These are phyloP conservation scores for Odonthalia washingtoniensis DNA, from an alignment of 31 red algal genomes.

Conservation along the genomic window DNA sequence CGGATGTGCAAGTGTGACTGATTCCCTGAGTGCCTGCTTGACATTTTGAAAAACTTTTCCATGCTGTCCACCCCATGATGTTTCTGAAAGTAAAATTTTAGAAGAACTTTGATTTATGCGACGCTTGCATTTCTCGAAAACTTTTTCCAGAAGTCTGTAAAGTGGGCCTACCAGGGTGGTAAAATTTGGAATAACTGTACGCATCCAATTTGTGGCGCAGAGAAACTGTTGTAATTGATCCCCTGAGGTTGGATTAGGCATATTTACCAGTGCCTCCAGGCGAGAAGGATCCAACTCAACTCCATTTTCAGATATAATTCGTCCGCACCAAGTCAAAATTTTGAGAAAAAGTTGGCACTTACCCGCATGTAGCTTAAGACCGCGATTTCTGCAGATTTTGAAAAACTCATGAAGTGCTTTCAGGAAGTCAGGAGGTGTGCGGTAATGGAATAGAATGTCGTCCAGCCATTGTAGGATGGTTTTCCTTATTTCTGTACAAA, in stretches of 20 bases:
- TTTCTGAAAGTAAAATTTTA: neutral
- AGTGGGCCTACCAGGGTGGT: neutral
- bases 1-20: slow-evolving; percentile 1
- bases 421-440: neutral
- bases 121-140: neutral
- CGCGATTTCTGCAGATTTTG: neutral
- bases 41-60: neutral
- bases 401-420: neutral
- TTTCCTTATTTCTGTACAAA: slow-evolving; percentile 6
- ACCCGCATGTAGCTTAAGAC: slow-evolving; percentile 30
- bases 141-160: slow-evolving; percentile 20
- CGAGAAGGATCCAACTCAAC: slow-evolving; percentile 16
- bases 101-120: neutral
- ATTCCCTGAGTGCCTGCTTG: neutral
- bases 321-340: slow-evolving; percentile 13
- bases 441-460: slow-evolving; percentile 22
- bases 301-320: slow-evolving; percentile 9
- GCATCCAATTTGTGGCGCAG: slow-evolving; percentile 57
- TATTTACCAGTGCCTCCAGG: slow-evolving; percentile 6
- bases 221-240: slow-evolving; percentile 43
- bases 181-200: slow-evolving; percentile 29
- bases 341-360: slow-evolving; percentile 6
- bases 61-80: neutral
- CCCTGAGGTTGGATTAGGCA: slow-evolving; percentile 1
- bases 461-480: slow-evolving; percentile 43